Base-by-base conservation (phyloP, 345 rosid species). In the Euphorbia pulcherrima region DNA sequence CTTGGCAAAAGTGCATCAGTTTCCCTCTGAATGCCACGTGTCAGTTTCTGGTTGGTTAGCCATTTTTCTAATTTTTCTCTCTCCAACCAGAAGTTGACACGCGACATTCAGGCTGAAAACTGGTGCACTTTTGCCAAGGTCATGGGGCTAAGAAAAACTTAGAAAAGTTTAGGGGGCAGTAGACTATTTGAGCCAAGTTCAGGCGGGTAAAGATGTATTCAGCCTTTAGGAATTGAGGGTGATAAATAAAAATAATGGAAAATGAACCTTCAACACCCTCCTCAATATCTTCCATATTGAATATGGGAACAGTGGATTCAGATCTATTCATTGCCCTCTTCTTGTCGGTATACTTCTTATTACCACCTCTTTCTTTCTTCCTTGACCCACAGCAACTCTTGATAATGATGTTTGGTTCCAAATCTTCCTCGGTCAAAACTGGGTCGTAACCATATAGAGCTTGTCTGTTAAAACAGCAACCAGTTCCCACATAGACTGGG, bases 401-500 rank as follows among this genome's bases (percentile, higher is more conserved):
- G 50, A 95, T 86, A 68, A 95, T 86, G 37, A 95, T 87, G 72
- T 92, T 95, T 63, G 99, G 99, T 64, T 89, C 90, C 74, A 95
- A 72, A 80, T 95, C 99, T 72, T 86, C 99, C 74, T 92, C 97
- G 0, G 99, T 85, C 78, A 95, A 84, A 70, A 95, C 89, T 46
- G 99, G 99, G 77, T 95, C 99, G 74, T 95, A 95, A 48, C 99
- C 99, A 79, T 95, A 95, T 27, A 95, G 75, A 44, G 99, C 97
- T 80, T 95, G 97, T 83, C 99, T 89, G 71, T 95, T 92, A 82
- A 95, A 95, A 85, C 99, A 95, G 78, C 90, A 83, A 73, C 99
- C 99, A 58, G 99, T 95, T 72, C 99, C 99, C 77, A 95, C 99
- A 71, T 95, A 95, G 29, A 92, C 97, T 37, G 99, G 99, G 62